phyloP scores from a whole-genome alignment of 2,329 filamentous ascomycete genomes.

The Basipetospora chlamydospora region DNA sequence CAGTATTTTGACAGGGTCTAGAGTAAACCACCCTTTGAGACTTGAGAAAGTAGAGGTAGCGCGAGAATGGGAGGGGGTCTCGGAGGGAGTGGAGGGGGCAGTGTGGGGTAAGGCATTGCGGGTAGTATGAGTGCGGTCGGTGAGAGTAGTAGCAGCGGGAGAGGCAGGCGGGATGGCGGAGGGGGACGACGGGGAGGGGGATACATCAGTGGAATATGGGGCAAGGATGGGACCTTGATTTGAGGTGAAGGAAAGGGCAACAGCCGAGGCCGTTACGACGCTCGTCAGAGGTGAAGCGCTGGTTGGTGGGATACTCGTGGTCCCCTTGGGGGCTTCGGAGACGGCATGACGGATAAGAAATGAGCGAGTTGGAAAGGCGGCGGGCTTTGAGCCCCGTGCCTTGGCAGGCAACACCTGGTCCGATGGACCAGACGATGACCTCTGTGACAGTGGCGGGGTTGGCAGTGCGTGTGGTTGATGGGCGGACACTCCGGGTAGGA shows the following conservation, averaged over 20 bases:
- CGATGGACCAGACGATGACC: constrained; percentile 9
- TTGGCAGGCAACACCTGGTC: constrained; percentile 13
- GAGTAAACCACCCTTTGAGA: constrained; percentile 37
- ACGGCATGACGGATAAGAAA: constrained; percentile 4
- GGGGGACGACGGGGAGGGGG: too few relatives aligned
- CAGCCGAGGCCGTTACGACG: constrained; percentile 46
- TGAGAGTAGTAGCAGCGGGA: constrained; percentile 23
- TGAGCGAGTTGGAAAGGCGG: neutral
- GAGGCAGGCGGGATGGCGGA: constrained; percentile 17
- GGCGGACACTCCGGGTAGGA: too few relatives aligned
- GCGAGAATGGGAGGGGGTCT: constrained; percentile 23
- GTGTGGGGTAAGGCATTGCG: constrained; percentile 22
- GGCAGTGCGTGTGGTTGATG: constrained; percentile 8
- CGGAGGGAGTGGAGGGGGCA: constrained; percentile 31
- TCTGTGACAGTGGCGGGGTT: constrained; percentile 10
- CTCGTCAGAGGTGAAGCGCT: constrained; percentile 21
- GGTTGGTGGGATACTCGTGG: neutral
- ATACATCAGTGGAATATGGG: neutral
- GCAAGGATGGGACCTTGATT: constrained; percentile 25
- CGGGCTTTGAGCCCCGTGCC: constrained; percentile 13
- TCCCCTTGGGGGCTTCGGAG: neutral
- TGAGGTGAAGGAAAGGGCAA: constrained; percentile 55
- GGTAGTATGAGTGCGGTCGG: constrained; percentile 5
- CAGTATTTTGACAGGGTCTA: constrained; percentile 70
- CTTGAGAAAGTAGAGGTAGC: constrained; percentile 16